Base-by-base conservation (phyloP, 345 rosid species). In the Boechera retrofracta region DNA sequence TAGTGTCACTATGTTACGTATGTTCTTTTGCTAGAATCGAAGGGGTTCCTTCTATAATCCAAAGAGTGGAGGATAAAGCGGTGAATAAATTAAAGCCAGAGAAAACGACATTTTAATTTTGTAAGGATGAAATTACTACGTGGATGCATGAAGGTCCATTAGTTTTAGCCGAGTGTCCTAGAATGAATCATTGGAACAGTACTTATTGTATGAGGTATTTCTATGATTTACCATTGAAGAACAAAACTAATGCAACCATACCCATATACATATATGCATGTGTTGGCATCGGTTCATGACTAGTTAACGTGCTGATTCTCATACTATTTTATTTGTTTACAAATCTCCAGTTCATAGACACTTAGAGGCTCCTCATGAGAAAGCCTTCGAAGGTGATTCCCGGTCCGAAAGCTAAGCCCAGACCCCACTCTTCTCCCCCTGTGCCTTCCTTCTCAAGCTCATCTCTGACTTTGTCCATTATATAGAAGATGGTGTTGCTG, bases 371-470 rank as follows among this genome's bases (percentile, higher is more conserved):
- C 65, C 98, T 94, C 71, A 93, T 81, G 60, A 94, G 93, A 12
- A 94, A 85, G 68, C 97, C 97, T 83, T 94, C 97, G 41, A 90
- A 90, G 5, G 98, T 90, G 74, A 94, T 88, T 49, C 98, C 97
- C 0, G 97, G 98, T 6, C 97, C 98, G 51, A 91, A 94, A 7
- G 97, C 97, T 10, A 94, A 80, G 5, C 86, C 93, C 31, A 92
- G 83, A 35, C 98, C 97, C 97, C 95, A 94, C 74, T 94, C 97
- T 76, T 84, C 96, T 11, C 76, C 83, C 13, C 69, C 89, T 1
- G 10, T 36, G 54, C 72, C 76, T 71, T 77, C 48, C 67, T 68
- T 79, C 85, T 84, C 86, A 84, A 90, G 61, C 72, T 86, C 93
- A 47, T 88, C 86, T 79, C 89, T 88, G 85, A 92, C 89, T 11